Evolutionary conservation across 2,329 filamentous ascomycete genomes (phyloP).

Genomic region (Trichophyton mentagrophytes): DNA sequence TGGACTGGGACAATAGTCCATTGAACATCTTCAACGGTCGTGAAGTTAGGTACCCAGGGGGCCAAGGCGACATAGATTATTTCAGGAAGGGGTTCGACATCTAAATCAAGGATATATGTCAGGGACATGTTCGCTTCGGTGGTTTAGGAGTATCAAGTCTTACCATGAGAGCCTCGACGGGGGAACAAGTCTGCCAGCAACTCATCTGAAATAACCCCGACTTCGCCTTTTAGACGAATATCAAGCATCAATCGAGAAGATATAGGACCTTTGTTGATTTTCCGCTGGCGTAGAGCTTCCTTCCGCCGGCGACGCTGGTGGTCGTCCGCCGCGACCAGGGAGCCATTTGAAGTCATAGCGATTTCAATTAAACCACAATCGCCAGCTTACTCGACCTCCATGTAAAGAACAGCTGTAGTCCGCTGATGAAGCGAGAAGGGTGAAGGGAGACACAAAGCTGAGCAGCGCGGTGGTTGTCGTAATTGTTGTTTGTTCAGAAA

Average conservation of each 20-base stretch:
- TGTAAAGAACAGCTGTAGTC: not conserved
- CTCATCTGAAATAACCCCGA: constrained; percentile 76
- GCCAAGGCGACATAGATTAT: constrained; percentile 36
- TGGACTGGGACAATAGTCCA: constrained; percentile 80
- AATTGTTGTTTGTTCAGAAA: too few species aligned
- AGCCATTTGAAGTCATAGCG: not conserved
- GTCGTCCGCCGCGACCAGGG: not conserved
- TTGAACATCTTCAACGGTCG: constrained; percentile 44
- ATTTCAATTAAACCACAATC: not conserved
- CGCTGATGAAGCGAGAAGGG: not conserved
- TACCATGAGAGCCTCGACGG: constrained; percentile 42
- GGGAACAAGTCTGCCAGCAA: constrained; percentile 68
- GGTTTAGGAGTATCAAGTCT: constrained; percentile 7
- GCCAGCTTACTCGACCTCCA: not conserved
- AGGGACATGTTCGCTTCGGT: not conserved
- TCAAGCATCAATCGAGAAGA: constrained; percentile 73
- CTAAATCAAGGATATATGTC: not conserved
- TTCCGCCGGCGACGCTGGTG: constrained; percentile 6
- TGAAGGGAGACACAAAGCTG: not conserved
- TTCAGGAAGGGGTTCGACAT: constrained; percentile 19
- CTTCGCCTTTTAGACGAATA: constrained; percentile 70
- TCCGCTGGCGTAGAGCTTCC: constrained; percentile 5
- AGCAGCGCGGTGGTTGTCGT: too few species aligned
- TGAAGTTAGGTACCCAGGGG: constrained; percentile 32
- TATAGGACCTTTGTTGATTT: constrained; percentile 44